Conservation (phyloP, 805 yeast species). For the Saccharomycodes ludwigii region DNA sequence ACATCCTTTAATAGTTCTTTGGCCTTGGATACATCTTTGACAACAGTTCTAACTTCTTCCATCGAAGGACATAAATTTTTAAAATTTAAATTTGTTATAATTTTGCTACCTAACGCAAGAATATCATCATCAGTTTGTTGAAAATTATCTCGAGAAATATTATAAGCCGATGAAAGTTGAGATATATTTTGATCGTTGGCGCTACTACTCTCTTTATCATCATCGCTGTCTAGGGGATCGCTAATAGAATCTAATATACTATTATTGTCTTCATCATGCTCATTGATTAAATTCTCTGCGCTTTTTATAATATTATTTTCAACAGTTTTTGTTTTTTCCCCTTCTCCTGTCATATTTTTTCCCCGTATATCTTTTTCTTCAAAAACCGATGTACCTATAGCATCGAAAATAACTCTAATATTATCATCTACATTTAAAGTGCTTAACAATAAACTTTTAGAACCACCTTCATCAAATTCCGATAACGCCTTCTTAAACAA, state of each 20-base stretch:
- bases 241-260: not conserved
- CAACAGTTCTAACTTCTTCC: constrained; percentile 42
- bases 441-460: constrained; percentile 55
- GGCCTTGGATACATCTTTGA: constrained; percentile 43
- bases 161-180: not conserved
- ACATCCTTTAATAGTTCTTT: constrained; percentile 32
- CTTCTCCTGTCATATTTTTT: not conserved
- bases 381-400: constrained; percentile 26
- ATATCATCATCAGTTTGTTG: constrained; percentile 19
- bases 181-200: constrained; percentile 3
- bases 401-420: constrained; percentile 57
- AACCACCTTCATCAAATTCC: constrained; percentile 77
- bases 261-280: not conserved
- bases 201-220: constrained; percentile 7
- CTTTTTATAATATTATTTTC: constrained; percentile 2
- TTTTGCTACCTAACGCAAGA: constrained; percentile 18
- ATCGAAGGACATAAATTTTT: constrained; percentile 58
- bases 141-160: not conserved
- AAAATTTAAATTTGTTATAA: constrained; percentile 17
- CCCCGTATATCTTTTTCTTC: constrained; percentile 5
- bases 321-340: constrained; percentile 5
- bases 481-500: constrained; percentile 62
- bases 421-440: constrained; percentile 41
- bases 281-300: not conserved
- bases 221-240: constrained; percentile 7